Evolutionary conservation across 1,284 basidiomycete species (phyloP), one percentile per base, ranked within the genome.

Genomic region (Cryptococcus deneoformans): DNA sequence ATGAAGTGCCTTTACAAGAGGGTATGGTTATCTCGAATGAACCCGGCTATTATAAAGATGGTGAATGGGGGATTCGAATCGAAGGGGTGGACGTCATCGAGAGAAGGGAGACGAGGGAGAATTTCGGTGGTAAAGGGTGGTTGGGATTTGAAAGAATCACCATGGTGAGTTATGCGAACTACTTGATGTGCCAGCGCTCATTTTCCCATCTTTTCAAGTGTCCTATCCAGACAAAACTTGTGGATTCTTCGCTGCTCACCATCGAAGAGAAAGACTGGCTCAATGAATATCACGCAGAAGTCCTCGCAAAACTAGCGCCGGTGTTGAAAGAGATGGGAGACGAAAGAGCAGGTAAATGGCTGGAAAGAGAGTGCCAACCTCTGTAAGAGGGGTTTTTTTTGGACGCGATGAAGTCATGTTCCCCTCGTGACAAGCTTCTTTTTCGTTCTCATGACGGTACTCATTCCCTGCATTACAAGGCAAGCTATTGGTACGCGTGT

Each of bases 21-120:
- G 92, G 92, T 7, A 92, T 93, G 88, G 90, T 90, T 0, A 81
- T 96, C 39, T 92, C 90, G 0, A 95, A 96, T 71, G 86, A 99
- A 69, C 95, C 95, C 0, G 95, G 92, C 2, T 99, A 91, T 77
- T 96, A 97, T 75, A 86, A 86, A 14, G 93, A 97, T 67, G 95
- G 93, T 5, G 80, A 84, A 58, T 99, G 88, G 72, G 72, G 95
- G 3, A 92, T 98, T 64, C 86, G 95, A 2, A 93, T 96, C 66
- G 95, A 99, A 79, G 92, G 86, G 72, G 82, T 95, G 45, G 85
- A 93, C 14, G 80, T 92, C 35, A 87, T 94, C 7, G 82, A 83
- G 58, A 82, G 87, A 42, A 86, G 79, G 5, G 76, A 86, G 59
- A 93, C 91, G 1, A 84, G 82, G 6, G 84, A 93, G 73, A 90